These are phyloP conservation scores for Hevea brasiliensis DNA, from an alignment of 345 rosid species.

Conservation along the genomic window DNA sequence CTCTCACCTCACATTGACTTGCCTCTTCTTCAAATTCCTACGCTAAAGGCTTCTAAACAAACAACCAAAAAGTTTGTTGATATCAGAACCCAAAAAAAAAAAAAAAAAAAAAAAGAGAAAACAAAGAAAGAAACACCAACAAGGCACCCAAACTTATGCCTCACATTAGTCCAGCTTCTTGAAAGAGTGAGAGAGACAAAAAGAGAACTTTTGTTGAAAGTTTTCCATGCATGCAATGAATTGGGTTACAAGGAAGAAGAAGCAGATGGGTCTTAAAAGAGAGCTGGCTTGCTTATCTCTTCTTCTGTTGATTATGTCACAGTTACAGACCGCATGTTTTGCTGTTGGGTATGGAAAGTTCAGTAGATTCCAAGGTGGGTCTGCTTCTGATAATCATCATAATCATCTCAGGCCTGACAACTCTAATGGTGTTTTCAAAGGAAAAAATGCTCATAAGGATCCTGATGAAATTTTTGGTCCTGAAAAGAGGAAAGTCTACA, in stretches of 20 bases:
- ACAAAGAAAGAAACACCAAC: too few relatives aligned
- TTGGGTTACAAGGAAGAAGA: too few relatives aligned
- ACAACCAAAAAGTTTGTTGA: too few relatives aligned
- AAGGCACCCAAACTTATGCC: too few relatives aligned
- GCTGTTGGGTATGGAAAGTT: constrained; percentile 22
- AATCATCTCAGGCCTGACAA: not conserved
- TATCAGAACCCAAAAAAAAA: not conserved
- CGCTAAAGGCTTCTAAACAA: too few relatives aligned
- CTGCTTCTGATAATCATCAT: too few relatives aligned
- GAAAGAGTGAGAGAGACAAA: not conserved
- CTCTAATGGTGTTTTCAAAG: constrained; percentile 13
- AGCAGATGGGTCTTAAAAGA: too few relatives aligned
- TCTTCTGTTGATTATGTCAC: constrained; percentile 26
- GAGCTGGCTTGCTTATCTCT: constrained; percentile 22
- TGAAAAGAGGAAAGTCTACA: constrained; percentile 44
- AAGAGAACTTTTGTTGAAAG: not conserved
- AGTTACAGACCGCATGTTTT: constrained; percentile 22
- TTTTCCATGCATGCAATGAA: constrained; percentile 26
- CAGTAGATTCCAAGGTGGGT: constrained; percentile 14
- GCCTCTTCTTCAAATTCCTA: too few relatives aligned
- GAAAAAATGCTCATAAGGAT: not conserved
- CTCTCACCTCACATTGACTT: too few relatives aligned
- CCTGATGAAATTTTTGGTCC: constrained; percentile 27
- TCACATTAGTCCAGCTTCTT: not conserved
- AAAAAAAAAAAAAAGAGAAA: too few relatives aligned